A percentile compares a stretch with the other conserved stretches of the same genome.
phyloP scores from a whole-genome alignment of 371 early-diverging fungal genomes.

The Encephalitozoon romaleae region DNA sequence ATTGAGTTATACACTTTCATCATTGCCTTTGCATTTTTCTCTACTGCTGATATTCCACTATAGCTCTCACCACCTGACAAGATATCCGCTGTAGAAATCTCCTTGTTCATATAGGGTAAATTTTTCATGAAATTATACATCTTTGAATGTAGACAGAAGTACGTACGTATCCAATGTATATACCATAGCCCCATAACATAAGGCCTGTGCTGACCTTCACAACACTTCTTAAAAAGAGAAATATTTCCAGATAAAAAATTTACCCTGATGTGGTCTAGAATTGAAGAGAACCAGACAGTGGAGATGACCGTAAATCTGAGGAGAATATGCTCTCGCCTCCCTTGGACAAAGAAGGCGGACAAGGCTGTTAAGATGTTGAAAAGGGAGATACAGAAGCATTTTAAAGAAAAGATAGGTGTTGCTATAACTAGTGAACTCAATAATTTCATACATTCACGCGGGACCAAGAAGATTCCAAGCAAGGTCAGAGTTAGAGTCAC shows the following conservation, averaged over 20 bases:
- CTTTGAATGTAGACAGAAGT: not conserved
- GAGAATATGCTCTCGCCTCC: conserved; percentile 15
- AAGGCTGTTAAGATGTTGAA: conserved; percentile 24
- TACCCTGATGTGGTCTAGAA: conserved; percentile 19
- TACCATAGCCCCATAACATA: not conserved
- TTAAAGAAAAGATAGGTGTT: conserved; percentile 20
- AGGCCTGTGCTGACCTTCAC: not conserved
- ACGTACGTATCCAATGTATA: not conserved
- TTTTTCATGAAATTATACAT: not conserved
- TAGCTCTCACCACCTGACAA: conserved; percentile 31
- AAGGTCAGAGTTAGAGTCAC: conserved; percentile 38
- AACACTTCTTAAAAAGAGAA: not conserved
- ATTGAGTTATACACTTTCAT: conserved; percentile 69
- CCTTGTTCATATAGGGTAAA: conserved; percentile 30
- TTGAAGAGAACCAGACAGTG: conserved; percentile 22
- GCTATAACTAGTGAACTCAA: conserved; percentile 33
- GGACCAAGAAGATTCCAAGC: conserved; percentile 29
- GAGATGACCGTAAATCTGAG: conserved; percentile 42
- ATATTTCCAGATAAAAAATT: conserved; percentile 2
- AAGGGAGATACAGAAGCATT: conserved; percentile 21
- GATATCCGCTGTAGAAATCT: conserved; percentile 37
- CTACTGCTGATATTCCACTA: conserved; percentile 15
- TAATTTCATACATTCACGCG: conserved; percentile 25
- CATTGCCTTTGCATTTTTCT: conserved; percentile 39
- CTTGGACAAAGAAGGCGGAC: conserved; percentile 27